These are phyloP conservation scores for Gelatoporia subvermispora DNA, from an alignment of 768 basidiomycete genomes.

Conservation along the genomic window DNA sequence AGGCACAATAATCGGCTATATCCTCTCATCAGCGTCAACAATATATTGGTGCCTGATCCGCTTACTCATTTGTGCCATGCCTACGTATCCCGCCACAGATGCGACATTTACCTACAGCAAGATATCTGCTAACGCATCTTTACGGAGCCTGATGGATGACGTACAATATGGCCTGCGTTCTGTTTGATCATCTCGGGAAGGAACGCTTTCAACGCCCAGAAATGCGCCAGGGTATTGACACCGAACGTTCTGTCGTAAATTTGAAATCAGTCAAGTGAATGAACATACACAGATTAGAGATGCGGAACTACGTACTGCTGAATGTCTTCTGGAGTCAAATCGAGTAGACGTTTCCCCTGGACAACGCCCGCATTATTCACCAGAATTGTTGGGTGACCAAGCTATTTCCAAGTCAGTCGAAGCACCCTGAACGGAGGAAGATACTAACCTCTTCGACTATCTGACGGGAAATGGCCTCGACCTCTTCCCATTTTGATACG, in stretches of 20 bases:
- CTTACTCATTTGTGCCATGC: constrained; percentile 74
- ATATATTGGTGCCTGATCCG: constrained; percentile 6
- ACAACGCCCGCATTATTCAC: constrained; percentile 96
- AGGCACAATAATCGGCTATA: constrained; percentile 84
- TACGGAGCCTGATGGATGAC: constrained; percentile 19
- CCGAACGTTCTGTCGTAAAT: constrained; percentile 67
- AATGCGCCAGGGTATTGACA: constrained; percentile 85
- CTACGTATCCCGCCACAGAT: constrained; percentile 68
- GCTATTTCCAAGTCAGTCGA: constrained; percentile 34
- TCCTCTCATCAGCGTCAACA: not conserved
- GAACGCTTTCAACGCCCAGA: constrained; percentile 91
- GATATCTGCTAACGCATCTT: not conserved
- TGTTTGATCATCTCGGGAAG: constrained; percentile 79
- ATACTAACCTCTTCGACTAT: constrained; percentile 69
- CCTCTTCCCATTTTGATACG: constrained; percentile 84
- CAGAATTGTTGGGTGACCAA: constrained; percentile 84
- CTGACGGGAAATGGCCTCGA: constrained; percentile 66
- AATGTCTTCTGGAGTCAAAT: constrained; percentile 73
- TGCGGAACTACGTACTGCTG: constrained; percentile 52
- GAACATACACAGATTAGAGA: not conserved
- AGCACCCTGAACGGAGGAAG: not conserved
- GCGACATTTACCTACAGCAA: constrained; percentile 63
- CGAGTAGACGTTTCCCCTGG: constrained; percentile 82
- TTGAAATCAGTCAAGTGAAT: not conserved
- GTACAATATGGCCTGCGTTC: constrained; percentile 80